Percentiles rank a stretch among this genome's conserved stretches.
These are phyloP conservation scores for Metarhizium guizhouense DNA, from an alignment of 2,329 filamentous ascomycete genomes.

Conservation along the genomic window DNA sequence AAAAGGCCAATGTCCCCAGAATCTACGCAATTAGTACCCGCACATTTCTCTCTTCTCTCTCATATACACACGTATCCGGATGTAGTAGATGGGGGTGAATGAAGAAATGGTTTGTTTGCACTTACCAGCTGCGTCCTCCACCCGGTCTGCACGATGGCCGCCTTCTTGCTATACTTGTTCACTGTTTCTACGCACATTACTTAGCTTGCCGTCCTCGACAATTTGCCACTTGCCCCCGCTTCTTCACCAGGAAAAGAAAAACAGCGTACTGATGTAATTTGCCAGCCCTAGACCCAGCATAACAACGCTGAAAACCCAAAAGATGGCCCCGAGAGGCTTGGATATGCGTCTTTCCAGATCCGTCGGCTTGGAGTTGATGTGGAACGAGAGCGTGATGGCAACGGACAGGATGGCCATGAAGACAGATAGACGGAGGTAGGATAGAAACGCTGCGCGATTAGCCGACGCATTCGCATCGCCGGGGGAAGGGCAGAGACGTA, in stretches of 20 bases:
- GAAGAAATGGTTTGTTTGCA: constrained; percentile 1
- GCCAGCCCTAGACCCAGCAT: constrained; percentile 69
- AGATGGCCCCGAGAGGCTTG: constrained; percentile 74
- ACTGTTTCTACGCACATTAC: constrained; percentile 45
- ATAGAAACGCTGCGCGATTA: constrained; percentile 57
- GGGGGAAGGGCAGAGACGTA: constrained; percentile 17
- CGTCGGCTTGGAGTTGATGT: constrained; percentile 67
- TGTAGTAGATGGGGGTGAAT: no score
- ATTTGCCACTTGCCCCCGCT: no score
- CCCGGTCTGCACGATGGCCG: constrained; percentile 83
- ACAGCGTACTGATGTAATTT: constrained; percentile 70
- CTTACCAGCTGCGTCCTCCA: constrained; percentile 82
- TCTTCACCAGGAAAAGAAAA: no score
- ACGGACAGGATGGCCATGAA: constrained; percentile 87
- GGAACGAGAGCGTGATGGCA: constrained; percentile 88
- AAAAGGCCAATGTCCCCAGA: constrained; percentile 50
- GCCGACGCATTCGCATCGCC: not conserved
- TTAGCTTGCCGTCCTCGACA: not conserved
- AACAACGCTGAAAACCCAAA: constrained; percentile 74
- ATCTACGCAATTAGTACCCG: constrained; percentile 32
- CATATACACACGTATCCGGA: no score
- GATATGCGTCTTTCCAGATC: constrained; percentile 67
- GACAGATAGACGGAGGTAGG: constrained; percentile 79
- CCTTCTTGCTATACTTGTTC: constrained; percentile 68
- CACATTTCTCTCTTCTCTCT: no score